phyloP scores from a whole-genome alignment of 208 protist species.

The Trypanosoma scelopori region DNA sequence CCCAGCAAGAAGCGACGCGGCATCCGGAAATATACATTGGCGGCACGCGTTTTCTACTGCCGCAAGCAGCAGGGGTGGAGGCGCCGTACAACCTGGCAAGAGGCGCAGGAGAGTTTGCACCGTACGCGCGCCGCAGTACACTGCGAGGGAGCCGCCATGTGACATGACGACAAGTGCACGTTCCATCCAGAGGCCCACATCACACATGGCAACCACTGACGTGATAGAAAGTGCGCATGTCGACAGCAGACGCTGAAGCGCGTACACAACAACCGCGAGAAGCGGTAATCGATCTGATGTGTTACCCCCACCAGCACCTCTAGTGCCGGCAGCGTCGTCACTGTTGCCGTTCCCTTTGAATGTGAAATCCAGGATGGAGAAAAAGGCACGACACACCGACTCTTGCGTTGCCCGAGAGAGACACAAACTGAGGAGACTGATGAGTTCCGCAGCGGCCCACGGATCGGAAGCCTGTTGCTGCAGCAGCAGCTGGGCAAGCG shows the following conservation, averaged over 20 bases:
- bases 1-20: too few species aligned
- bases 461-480: neutral
- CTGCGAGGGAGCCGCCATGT: constrained; percentile 6
- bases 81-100: neutral
- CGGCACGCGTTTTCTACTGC: constrained; percentile 10
- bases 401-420: neutral
- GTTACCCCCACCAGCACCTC: neutral
- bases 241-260: constrained; percentile 14
- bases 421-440: constrained; percentile 13
- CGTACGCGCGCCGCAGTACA: constrained; percentile 10
- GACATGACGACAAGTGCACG: too few species aligned
- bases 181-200: too few species aligned
- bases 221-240: neutral
- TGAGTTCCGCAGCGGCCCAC: neutral
- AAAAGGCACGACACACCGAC: neutral
- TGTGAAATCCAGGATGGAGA: constrained; percentile 6
- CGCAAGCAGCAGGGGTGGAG: neutral
- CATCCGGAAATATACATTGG: constrained; percentile 13
- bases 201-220: too few species aligned
- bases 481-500: constrained; percentile 6
- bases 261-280: constrained; percentile 15
- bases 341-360: constrained; percentile 1
- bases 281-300: neutral
- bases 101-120: constrained; percentile 5
- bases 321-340: neutral